Base-by-base conservation (phyloP, 306 rosid genomes). In the Malus fusca region DNA sequence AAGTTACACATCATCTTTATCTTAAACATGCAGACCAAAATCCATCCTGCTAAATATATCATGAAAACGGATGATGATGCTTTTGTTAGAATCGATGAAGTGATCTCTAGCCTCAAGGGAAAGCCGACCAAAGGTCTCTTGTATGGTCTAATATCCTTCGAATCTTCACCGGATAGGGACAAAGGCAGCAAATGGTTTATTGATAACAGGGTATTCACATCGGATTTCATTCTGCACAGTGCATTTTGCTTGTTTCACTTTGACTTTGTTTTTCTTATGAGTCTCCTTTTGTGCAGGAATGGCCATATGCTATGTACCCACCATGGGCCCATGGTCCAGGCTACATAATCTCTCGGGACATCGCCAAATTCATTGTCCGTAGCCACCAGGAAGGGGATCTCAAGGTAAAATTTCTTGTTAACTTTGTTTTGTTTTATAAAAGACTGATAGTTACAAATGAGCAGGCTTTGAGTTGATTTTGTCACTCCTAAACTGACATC, bases 241-340 rank as follows among this genome's bases (percentile, higher is more conserved):
- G 30, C 55, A 23, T 74, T 60, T 61, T 8, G 70, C 68, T 75
- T 12, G 30, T 66, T 11, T 35, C 67, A 31, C 77, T 40, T 42
- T 60, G 70, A 58, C 26, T 63, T 48, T 23, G 59, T 37, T 75
- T 60, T 33, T 40, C 11, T 40, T 46, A 61, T 33, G 76, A 61
- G 77, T 75, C 33, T 15, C 69, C 8, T 75, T 68, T 26, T 80
- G n/a, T 15, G 68, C 51, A 94, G 98, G 97, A 94, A 85, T 94
- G 98, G 98, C 90, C 96, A 9, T 87, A 89, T 80, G 90, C 78
- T 61, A 69, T 80, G 8, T 94, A 88, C 85, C 98, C 98, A 13
- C 96, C 94, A 23, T 94, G 98, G 98, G 98, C 98, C 8, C 98
- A 94, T 73, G 98, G 97, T 77, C 98, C 98, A 8, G 98, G 98